Evolutionary conservation across 2,329 filamentous ascomycete species (phyloP), one percentile per base, ranked within the genome.

Genomic region (Tolypocladium ovalisporum): DNA sequence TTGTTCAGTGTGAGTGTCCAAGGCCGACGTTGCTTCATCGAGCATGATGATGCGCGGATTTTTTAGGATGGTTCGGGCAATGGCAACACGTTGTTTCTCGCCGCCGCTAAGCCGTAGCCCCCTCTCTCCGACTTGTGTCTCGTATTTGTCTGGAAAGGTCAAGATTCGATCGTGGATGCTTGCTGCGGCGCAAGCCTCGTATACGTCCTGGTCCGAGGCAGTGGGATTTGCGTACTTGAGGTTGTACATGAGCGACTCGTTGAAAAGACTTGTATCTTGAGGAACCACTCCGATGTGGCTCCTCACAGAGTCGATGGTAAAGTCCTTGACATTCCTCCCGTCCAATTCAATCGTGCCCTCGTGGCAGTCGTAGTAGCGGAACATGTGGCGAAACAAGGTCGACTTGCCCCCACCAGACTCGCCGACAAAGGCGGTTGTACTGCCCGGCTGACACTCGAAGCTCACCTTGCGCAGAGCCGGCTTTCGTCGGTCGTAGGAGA

Each of bases 321-420:
- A 76, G 63, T 91, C 85, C 70, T 89, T 85, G 54, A 97, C 89
- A 68, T 97, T 85, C 59, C 86, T 82, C 9, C 88, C 90, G 68
- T 97, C 94, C 56, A 99, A 78, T 67, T 87, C 83, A 58, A 97
- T 96, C 66, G 79, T 84, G 39, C 94, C 94, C 55, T 84, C 81
- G 55, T 86, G 79, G 56, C 87, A 84, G 68, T 97, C 95, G 77
- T 97, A 99, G 73, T 97, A 99, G 22, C 94, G 88, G 79, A 96
- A 97, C 70, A 99, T 85, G 54, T 97, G 82, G 54, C 94, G 88
- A 77, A 99, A 97, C 32, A 99, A 83, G 0, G 94, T 99, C 2
- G 93, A 97, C 72, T 99, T 99, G 63, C 94, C 94, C 59, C 94
- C 94, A 52, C 94, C 94, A 36, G 93, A 97, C 71, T 97, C 93